Conservation (phyloP, 805 yeast species). For the Martiniozyma abietophila region DNA sequence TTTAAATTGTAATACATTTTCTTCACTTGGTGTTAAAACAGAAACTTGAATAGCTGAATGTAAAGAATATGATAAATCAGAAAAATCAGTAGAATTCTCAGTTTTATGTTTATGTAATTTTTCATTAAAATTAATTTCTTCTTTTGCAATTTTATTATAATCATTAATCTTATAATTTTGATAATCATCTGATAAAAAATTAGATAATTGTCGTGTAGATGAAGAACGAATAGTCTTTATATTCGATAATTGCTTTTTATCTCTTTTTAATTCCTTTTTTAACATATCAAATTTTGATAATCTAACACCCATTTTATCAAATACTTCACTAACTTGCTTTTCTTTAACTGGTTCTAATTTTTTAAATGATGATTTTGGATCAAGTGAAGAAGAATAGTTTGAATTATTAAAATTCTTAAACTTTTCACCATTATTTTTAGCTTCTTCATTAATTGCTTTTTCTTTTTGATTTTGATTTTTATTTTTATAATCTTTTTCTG, state of each 20-base stretch:
- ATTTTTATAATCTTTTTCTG: background rate
- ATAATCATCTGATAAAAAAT: conserved; percentile 15
- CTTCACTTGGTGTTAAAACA: conserved; percentile 18
- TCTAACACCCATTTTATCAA: conserved; percentile 23
- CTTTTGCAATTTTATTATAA: conserved; percentile 8
- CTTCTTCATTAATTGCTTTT: background rate
- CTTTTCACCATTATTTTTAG: too few relatives aligned
- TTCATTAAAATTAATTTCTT: conserved; percentile 1
- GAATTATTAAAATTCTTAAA: too few relatives aligned
- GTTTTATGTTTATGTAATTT: conserved; percentile 14
- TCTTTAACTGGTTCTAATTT: too few relatives aligned
- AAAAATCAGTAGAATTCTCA: conserved; percentile 19
- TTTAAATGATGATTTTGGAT: too few relatives aligned
- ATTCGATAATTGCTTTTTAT: conserved; percentile 3
- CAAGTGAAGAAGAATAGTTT: conserved; percentile 16
- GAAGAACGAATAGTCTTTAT: conserved; percentile 18
- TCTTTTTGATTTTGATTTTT: conserved; percentile 3
- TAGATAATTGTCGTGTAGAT: conserved; percentile 22
- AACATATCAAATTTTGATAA: conserved; percentile 20
- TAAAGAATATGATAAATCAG: conserved; percentile 22
- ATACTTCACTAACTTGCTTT: conserved; percentile 15
- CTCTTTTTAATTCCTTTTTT: conserved; percentile 9
- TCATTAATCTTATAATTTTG: conserved; percentile 14
- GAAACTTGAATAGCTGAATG: conserved; percentile 27
- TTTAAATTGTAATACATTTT: conserved; percentile 12